Evolutionary conservation across 176 grass and related monocot species (phyloP), one percentile per base, ranked within the genome.

Genomic region (Metroxylon sagu): DNA sequence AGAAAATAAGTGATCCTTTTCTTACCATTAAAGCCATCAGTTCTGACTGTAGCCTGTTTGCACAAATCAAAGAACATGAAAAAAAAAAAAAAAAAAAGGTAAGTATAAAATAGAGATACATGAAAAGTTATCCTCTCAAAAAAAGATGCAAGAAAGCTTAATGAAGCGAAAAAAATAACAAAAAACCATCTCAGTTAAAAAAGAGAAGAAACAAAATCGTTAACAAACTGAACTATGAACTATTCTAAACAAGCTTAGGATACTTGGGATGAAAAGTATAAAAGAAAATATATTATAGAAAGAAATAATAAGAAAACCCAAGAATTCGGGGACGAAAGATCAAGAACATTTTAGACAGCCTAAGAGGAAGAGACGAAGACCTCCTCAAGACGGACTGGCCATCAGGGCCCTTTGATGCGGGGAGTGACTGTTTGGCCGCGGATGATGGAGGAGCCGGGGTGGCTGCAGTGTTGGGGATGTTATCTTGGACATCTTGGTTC

Each of bases 21-120:
- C 79, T 69, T 74, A 83, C 80, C 92, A 97, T 97, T 56, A 97
- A 66, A 18, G 93, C 74, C 93, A 97, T 97, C 23, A 97, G 75
- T 74, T 97, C 93, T 56, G 87, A 85, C 73, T 97, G 87, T 19
- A 97, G 73, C 69, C 87, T 79, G 81, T 75, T 77, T 65, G 35
- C 18, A 48, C 16, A 39, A 25, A 68, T 43, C 0, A 43, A 12
- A 43, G 8, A 43, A 10, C 35, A 43, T 6, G 10, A 5, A 57
- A 49, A 56, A 50, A 1, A 72, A 60, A 48, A 49, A 10, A 19
- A 21, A 18, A 17, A 50, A 49, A 27, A 57, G 17, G 15, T 35
- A 29, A 80, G 16, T 10, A 56, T 50, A 56, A 51, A 18, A 54
- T 17, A 35, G 57, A 26, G 35, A 43, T 2, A 43, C 5, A 43